Conservation (phyloP, 1,139 yeast genomes). For the Saccharomycopsis hybrid region DNA sequence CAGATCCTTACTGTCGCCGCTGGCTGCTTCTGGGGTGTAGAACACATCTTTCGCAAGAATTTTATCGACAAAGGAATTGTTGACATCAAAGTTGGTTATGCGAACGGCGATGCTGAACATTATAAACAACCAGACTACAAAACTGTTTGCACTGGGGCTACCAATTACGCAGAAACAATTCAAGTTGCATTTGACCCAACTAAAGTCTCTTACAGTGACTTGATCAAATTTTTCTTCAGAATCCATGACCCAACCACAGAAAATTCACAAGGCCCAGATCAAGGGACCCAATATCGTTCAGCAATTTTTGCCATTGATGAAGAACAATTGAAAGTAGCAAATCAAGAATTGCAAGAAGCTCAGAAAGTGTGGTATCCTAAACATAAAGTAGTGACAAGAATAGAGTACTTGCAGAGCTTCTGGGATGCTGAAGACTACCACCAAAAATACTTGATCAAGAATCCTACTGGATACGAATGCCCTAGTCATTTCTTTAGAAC, state of each 20-base stretch:
- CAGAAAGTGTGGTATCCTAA: constrained; percentile 52
- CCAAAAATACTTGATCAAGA: constrained; percentile 69
- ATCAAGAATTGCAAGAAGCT: constrained; percentile 35
- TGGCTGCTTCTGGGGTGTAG: constrained; percentile 91
- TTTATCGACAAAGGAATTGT: constrained; percentile 55
- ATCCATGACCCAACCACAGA: constrained; percentile 77
- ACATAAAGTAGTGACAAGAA: constrained; percentile 53
- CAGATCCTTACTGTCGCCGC: constrained; percentile 20
- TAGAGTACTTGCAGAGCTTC: constrained; percentile 64
- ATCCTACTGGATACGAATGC: constrained; percentile 84
- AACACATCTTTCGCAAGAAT: constrained; percentile 69
- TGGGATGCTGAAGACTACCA: constrained; percentile 95
- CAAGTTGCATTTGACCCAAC: constrained; percentile 79
- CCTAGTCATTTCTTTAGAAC: constrained; percentile 73
- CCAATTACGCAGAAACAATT: constrained; percentile 71
- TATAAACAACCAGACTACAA: constrained; percentile 56
- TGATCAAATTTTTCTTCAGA: constrained; percentile 78
- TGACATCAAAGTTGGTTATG: constrained; percentile 82
- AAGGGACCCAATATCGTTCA: constrained; percentile 80
- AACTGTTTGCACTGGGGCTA: constrained; percentile 67
- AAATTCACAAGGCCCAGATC: constrained; percentile 73
- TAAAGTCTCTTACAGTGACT: constrained; percentile 47
- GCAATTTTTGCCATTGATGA: constrained; percentile 59
- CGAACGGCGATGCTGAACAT: constrained; percentile 54
- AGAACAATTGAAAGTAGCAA: constrained; percentile 42